A percentile compares a stretch with the other conserved stretches of the same genome.
Evolutionary conservation across 176 grass and related monocot genomes (phyloP).

Genomic region (Juncus effusus): DNA sequence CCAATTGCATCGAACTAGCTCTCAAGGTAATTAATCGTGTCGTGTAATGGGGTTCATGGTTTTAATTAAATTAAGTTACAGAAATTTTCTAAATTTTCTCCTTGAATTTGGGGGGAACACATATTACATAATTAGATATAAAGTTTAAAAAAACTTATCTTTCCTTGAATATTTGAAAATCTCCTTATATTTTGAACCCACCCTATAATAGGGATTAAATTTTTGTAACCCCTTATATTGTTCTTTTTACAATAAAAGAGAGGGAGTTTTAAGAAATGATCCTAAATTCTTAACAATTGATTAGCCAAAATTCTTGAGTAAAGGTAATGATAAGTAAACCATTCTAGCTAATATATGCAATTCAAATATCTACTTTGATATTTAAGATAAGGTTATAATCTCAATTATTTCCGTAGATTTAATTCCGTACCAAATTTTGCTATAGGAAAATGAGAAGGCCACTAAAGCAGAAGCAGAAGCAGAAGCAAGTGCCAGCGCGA

Average conservation of each 20-base stretch:
- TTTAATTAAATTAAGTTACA: not conserved
- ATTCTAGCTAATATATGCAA: not conserved
- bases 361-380: not conserved
- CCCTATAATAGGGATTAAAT: too few species aligned
- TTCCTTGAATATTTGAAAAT: too few species aligned
- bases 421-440: not conserved
- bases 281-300: too few species aligned
- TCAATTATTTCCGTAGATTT: not conserved
- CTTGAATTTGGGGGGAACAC: not conserved
- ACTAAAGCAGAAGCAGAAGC: slow-evolving; percentile 6
- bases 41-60: not conserved
- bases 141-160: too few species aligned
- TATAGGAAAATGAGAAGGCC: slow-evolving; percentile 36
- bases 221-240: too few species aligned
- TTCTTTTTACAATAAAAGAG: too few species aligned
- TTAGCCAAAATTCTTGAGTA: too few species aligned
- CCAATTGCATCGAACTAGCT: slow-evolving; percentile 49
- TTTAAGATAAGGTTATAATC: too few species aligned
- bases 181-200: too few species aligned
- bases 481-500: not conserved
- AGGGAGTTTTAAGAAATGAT: too few species aligned
- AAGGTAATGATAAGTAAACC: too few species aligned
- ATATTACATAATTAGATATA: too few species aligned
- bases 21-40: slow-evolving; percentile 27
- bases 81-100: not conserved